These are phyloP conservation scores for Pezicula neosporulosa DNA, from an alignment of 2,329 filamentous ascomycete species.

Conservation along the genomic window DNA sequence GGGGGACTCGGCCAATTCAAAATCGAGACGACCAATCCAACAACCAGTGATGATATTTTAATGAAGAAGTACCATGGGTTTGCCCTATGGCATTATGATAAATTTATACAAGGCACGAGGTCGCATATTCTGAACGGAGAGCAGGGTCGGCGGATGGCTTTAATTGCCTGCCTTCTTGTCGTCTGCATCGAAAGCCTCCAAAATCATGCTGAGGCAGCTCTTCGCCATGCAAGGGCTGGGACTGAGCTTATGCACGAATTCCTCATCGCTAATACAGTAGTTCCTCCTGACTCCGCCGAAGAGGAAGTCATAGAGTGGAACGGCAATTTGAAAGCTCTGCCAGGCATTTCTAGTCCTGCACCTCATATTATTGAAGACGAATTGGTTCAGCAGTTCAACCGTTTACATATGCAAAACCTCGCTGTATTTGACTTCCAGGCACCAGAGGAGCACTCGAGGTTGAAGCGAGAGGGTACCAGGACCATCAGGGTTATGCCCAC, in stretches of 20 bases:
- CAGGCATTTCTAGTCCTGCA: not conserved
- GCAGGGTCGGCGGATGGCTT: constrained; percentile 10
- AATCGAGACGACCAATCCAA: not conserved
- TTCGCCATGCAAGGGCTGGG: constrained; percentile 11
- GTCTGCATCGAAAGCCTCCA: constrained; percentile 22
- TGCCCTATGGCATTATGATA: constrained; percentile 14
- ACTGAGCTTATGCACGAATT: constrained; percentile 13
- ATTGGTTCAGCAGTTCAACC: constrained; percentile 18
- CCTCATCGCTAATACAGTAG: not conserved
- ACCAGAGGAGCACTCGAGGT: constrained; percentile 6
- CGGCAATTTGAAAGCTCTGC: not conserved
- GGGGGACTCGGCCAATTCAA: not conserved
- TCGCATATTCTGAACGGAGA: constrained; percentile 6
- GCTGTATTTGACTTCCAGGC: constrained; percentile 9
- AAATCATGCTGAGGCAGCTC: constrained; percentile 9
- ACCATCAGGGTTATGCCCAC: constrained; percentile 14
- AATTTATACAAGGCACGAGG: constrained; percentile 13
- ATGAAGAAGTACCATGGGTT: constrained; percentile 2
- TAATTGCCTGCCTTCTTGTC: constrained; percentile 19
- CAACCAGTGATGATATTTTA: not conserved
- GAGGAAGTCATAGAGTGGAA: constrained; percentile 2
- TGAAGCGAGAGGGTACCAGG: constrained; percentile 11
- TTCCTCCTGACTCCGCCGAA: not conserved
- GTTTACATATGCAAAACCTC: constrained; percentile 16
- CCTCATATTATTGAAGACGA: constrained; percentile 17